Base-by-base conservation (phyloP, 1,139 yeast genomes). In the Hyphopichia fennica region DNA sequence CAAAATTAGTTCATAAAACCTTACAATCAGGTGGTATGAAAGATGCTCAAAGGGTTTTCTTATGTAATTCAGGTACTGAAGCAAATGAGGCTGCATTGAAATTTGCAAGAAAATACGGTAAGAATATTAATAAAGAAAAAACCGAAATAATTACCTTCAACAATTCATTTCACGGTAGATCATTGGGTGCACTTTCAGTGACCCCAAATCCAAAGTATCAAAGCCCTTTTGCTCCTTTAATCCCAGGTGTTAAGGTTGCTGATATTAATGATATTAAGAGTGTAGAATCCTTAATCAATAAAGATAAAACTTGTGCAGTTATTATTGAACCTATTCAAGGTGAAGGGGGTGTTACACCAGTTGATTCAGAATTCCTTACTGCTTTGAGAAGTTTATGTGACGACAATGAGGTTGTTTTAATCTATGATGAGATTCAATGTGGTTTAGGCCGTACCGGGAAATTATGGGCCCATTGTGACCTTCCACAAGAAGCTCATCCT, bases 251-350 rank as follows among this genome's bases (percentile, higher is more conserved):
- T 41, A 69, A 77, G 43, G 74, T 77, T 37, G 93, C 91, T 16
- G 70, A 71, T 40, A 72, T 84, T 41, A 79, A 78, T 47, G 81
- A 84, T 54, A 69, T 84, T 33, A 75, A 69, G 39, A 76, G 84
- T 27, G 83, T 88, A 11, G 75, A 81, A 48, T 54, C 62, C 2
- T 57, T 82, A 15, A 82, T 90, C 42, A 76, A 76, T 46, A 64
- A 63, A 45, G 86, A 84, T 9, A 81, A 84, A 54, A 84, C 96
- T 0, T 89, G 96, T 57, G 99, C 91, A 41, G 95, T 93, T 32
- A 91, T 93, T 43, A 82, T 93, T 33, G 99, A 93, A 67, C 99
- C 99, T 17, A 84, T 93, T 46, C 99, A 93, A 69, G 99, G 98
- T 52, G 99, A 93, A 69, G 99, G 99, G 43, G 99, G 99, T 47